These are phyloP conservation scores for Phytopythium aichiense DNA, from an alignment of 352 stramenopile species.

Conservation along the genomic window DNA sequence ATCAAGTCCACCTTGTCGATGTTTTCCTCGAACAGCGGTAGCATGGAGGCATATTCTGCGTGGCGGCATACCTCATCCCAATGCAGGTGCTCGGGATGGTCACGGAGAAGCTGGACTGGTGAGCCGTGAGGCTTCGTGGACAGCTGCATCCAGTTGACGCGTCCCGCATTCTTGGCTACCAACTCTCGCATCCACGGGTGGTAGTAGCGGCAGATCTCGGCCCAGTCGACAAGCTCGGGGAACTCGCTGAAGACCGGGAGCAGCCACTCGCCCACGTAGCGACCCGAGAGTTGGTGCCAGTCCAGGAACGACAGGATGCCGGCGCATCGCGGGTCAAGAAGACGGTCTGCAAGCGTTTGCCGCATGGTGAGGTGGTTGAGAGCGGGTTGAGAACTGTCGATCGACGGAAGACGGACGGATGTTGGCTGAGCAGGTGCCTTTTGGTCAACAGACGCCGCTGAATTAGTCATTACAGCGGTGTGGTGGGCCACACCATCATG, in stretches of 20 bases:
- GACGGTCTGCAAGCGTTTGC: not conserved
- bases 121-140: no score
- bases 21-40: no score
- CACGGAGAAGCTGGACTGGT: not conserved
- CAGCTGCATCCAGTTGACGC: not conserved
- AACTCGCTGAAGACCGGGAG: not conserved
- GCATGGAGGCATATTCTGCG: no score
- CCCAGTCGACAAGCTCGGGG: not conserved
- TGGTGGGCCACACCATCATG: no score
- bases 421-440: no score
- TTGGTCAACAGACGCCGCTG: no score
- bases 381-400: no score
- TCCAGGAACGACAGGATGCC: not conserved
- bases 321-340: not conserved
- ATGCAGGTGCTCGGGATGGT: not conserved
- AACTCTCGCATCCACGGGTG: not conserved
- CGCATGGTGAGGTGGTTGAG: not conserved
- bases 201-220: not conserved
- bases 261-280: not conserved
- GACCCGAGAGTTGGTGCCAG: not conserved
- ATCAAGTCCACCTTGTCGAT: no score
- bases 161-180: not conserved
- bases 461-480: no score
- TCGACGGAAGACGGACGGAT: no score
- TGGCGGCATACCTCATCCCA: not conserved